A percentile compares a stretch with the other conserved stretches of the same genome.
These are phyloP conservation scores for Saccharomyces eubayanus DNA, from an alignment of 805 yeast species.

Conservation along the genomic window DNA sequence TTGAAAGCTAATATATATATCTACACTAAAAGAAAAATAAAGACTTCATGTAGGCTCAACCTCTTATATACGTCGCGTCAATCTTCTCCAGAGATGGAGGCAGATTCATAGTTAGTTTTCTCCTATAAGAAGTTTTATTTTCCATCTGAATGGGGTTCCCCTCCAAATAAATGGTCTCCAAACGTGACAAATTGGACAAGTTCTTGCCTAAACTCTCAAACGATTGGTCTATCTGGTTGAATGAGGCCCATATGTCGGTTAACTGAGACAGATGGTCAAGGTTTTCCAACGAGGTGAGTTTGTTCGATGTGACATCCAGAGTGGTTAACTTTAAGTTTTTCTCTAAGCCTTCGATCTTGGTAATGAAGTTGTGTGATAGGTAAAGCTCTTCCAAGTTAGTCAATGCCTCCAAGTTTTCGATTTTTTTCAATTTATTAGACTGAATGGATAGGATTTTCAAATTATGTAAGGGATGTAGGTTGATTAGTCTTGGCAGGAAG, in stretches of 20 bases:
- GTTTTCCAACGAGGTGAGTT: conserved; percentile 52
- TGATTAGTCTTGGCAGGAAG: conserved; percentile 55
- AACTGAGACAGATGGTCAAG: conserved; percentile 56
- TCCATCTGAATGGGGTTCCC: conserved; percentile 77
- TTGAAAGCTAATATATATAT: neutral
- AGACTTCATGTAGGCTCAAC: conserved; percentile 3
- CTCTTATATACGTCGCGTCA: conserved; percentile 73
- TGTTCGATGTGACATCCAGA: conserved; percentile 76
- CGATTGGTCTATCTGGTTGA: conserved; percentile 52
- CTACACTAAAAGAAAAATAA: neutral
- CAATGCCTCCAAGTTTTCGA: conserved; percentile 74
- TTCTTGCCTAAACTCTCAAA: conserved; percentile 64
- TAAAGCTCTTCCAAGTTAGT: conserved; percentile 76
- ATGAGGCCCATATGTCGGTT: conserved; percentile 92
- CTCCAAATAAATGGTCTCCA: conserved; percentile 89
- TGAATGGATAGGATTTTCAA: conserved; percentile 79
- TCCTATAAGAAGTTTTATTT: conserved; percentile 74
- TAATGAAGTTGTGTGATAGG: conserved; percentile 74
- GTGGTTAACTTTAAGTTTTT: conserved; percentile 57
- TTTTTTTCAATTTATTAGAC: conserved; percentile 65
- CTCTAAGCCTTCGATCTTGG: conserved; percentile 69
- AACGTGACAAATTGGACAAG: conserved; percentile 48
- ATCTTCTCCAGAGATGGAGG: conserved; percentile 63
- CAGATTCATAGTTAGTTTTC: conserved; percentile 67
- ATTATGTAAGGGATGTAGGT: conserved; percentile 49